Conservation (phyloP, 176 grass and related monocot genomes). For the Oryza coarctata region DNA sequence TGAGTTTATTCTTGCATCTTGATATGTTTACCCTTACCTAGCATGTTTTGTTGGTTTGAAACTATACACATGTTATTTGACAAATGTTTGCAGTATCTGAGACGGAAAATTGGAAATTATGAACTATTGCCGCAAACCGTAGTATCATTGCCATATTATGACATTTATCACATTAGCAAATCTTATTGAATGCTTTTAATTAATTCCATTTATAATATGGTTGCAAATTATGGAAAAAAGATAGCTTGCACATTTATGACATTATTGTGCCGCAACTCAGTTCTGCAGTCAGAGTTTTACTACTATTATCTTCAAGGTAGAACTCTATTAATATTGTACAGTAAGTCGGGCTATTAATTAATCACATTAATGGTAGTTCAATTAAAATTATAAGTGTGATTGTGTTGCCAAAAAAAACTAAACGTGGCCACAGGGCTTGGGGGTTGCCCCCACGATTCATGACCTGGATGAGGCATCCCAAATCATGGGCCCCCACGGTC, state of each 20-base stretch:
- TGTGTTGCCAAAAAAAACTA: neutral
- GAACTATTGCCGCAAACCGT: neutral
- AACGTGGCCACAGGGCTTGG: neutral
- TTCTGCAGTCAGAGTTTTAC: neutral
- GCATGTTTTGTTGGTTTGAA: neutral
- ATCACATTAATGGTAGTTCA: neutral
- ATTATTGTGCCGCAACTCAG: neutral
- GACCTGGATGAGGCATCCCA: neutral
- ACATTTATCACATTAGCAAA: neutral
- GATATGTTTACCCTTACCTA: neutral
- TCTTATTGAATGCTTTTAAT: neutral
- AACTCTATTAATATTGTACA: neutral
- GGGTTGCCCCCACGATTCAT: neutral
- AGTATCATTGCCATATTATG: neutral
- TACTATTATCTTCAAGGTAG: neutral
- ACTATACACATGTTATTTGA: neutral
- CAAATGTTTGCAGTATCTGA: neutral
- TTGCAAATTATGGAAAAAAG: neutral
- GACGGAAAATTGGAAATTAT: neutral
- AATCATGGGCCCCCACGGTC: too few relatives aligned
- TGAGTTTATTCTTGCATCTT: constrained; percentile 29
- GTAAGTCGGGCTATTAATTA: neutral
- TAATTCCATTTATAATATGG: neutral
- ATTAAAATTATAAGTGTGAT: neutral
- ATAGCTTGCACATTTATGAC: neutral